phyloP scores from a whole-genome alignment of 108 stramenopile species.

The Pelagomonas calceolata region DNA sequence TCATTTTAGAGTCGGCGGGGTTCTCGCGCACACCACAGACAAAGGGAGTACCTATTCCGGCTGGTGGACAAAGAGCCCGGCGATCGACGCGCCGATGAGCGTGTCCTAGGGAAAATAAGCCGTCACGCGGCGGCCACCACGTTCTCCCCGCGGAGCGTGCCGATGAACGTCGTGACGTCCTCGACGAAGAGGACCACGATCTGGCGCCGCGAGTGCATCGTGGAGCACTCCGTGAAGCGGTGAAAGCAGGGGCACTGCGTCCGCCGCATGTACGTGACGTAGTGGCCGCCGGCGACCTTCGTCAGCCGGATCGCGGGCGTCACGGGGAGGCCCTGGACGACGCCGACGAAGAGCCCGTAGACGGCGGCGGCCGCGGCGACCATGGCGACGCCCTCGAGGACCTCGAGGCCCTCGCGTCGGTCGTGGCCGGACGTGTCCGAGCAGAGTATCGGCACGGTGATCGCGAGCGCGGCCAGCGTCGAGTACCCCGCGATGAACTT shows the following conservation, averaged over 20 bases:
- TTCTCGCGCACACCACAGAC: too few relatives aligned
- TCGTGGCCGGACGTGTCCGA: not conserved
- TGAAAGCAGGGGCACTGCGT: not conserved
- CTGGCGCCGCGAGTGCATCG: not conserved
- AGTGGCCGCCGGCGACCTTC: not conserved
- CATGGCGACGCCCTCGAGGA: not conserved
- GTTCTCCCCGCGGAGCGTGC: not conserved
- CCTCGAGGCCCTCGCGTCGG: not conserved
- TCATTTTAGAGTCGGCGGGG: too few relatives aligned
- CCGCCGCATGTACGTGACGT: not conserved
- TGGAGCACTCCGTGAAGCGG: not conserved
- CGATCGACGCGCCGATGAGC: too few relatives aligned
- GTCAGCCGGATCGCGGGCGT: not conserved
- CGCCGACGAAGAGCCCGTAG: not conserved
- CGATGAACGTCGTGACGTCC: not conserved
- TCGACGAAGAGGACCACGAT: slow-evolving; percentile 1
- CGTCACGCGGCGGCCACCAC: too few relatives aligned
- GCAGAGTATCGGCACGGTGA: not conserved
- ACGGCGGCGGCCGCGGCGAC: not conserved
- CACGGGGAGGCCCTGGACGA: not conserved
- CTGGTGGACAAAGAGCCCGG: too few relatives aligned
- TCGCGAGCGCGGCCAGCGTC: not conserved
- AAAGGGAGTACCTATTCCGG: too few relatives aligned
- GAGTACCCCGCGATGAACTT: not conserved
- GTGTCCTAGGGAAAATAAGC: too few relatives aligned